phyloP scores from a whole-genome alignment of 2,329 filamentous ascomycete genomes.

The Beauveria medogensis region DNA sequence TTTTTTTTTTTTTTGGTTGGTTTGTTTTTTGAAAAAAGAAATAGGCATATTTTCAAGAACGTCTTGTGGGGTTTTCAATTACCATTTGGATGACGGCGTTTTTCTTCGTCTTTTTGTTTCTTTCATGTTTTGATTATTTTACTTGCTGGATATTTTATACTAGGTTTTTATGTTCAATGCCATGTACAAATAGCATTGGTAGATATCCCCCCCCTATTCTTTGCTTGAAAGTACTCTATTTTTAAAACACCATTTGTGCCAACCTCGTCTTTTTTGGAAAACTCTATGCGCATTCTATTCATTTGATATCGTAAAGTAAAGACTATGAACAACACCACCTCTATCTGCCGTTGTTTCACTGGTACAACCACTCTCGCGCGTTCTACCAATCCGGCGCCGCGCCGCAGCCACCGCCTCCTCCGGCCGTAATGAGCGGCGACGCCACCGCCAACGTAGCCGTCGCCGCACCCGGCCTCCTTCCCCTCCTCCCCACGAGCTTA shows the following conservation, averaged over 20 bases:
- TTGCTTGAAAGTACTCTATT: too few species aligned
- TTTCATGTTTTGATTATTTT: background rate
- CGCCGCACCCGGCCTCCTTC: slow-evolving; percentile 32
- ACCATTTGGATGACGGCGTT: background rate
- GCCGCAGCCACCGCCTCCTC: slow-evolving; percentile 22
- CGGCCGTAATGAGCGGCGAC: slow-evolving; percentile 23
- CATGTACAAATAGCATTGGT: slow-evolving; percentile 8
- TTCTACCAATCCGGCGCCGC: slow-evolving; percentile 38
- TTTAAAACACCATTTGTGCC: too few species aligned
- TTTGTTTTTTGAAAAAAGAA: background rate
- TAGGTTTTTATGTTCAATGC: background rate
- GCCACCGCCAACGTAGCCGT: slow-evolving; percentile 29
- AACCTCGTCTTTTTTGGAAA: too few species aligned
- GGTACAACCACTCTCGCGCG: background rate
- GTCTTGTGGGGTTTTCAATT: background rate
- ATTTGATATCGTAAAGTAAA: too few species aligned
- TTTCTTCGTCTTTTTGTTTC: background rate
- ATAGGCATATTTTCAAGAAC: background rate
- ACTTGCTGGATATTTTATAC: background rate
- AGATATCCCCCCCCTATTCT: background rate
- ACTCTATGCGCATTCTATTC: too few species aligned
- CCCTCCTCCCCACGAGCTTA: slow-evolving; percentile 34
- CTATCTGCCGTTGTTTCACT: background rate
- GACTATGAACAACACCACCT: too few species aligned
- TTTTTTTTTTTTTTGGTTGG: background rate